phyloP scores from a whole-genome alignment of 2,329 filamentous ascomycete genomes.

The Fusarium chaquense region DNA sequence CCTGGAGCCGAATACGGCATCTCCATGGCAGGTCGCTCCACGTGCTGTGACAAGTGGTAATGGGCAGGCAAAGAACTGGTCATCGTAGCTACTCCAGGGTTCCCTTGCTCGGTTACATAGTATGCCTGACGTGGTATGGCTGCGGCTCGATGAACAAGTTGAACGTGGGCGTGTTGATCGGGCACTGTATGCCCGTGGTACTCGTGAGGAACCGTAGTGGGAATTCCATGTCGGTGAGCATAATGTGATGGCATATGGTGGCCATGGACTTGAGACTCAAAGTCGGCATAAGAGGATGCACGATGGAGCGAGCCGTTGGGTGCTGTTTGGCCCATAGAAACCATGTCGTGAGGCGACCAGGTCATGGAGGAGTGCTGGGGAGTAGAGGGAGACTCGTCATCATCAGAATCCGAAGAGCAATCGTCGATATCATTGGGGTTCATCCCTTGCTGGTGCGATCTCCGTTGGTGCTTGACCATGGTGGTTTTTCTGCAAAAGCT shows the following conservation, averaged over 20 bases:
- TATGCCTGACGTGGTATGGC: conserved; percentile 62
- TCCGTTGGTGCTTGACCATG: conserved; percentile 75
- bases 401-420: conserved; percentile 67
- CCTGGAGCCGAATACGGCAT: conserved; percentile 64
- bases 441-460: conserved; percentile 70
- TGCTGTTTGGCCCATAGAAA: conserved; percentile 54
- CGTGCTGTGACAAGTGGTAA: conserved; percentile 65
- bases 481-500: conserved; percentile 80
- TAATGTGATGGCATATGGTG: conserved; percentile 57
- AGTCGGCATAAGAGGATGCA: conserved; percentile 67
- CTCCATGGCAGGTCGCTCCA: conserved; percentile 61
- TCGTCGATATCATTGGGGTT: conserved; percentile 68
- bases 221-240: conserved; percentile 61
- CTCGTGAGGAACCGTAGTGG: conserved; percentile 57
- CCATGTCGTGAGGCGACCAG: conserved; percentile 63
- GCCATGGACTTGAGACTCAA: conserved; percentile 61
- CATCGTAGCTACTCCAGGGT: conserved; percentile 72
- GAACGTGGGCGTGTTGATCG: conserved; percentile 59
- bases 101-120: conserved; percentile 72
- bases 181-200: conserved; percentile 58
- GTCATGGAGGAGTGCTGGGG: conserved; percentile 65
- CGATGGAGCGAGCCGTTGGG: conserved; percentile 60
- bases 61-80: conserved; percentile 63
- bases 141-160: conserved; percentile 63
- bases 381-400: conserved; percentile 69